phyloP scores from a whole-genome alignment of 345 rosid genomes.

The Alliaria petiolata region DNA sequence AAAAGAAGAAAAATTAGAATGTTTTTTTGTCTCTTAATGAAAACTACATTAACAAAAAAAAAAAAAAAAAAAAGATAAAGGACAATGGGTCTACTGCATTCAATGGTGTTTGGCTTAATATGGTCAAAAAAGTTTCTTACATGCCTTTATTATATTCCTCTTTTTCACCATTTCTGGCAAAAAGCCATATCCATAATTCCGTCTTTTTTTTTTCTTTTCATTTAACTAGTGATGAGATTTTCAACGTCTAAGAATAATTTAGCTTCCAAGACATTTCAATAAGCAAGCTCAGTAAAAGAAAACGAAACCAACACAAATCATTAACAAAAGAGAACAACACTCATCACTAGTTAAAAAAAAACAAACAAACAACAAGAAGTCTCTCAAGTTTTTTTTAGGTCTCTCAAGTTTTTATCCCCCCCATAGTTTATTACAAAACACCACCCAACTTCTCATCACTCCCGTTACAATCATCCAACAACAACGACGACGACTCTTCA shows the following conservation, averaged over 20 bases:
- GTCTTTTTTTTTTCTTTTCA: too few species aligned
- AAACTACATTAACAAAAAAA: background rate
- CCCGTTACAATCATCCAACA: constrained; percentile 34
- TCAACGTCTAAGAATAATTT: background rate
- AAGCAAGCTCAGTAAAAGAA: constrained; percentile 6
- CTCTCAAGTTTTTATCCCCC: background rate
- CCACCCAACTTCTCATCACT: constrained; percentile 28
- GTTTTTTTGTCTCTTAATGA: background rate
- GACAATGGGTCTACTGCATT: background rate
- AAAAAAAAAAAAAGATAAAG: background rate
- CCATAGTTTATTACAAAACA: constrained; percentile 17
- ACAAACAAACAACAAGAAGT: constrained; percentile 2
- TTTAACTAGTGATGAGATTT: background rate
- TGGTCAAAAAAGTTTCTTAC: constrained; percentile 12
- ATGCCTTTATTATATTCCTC: constrained; percentile 11
- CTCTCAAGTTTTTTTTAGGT: background rate
- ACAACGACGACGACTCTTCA: constrained; percentile 39
- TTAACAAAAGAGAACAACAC: background rate
- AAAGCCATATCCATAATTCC: too few species aligned
- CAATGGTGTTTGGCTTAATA: constrained; percentile 10
- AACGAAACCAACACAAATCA: background rate
- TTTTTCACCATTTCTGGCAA: constrained; percentile 15
- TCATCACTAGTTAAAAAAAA: constrained; percentile 5
- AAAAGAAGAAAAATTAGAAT: background rate
- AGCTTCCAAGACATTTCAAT: constrained; percentile 1